Base-by-base conservation (phyloP, 2,329 filamentous ascomycete genomes). In the Gaeumannomyces sp. region DNA sequence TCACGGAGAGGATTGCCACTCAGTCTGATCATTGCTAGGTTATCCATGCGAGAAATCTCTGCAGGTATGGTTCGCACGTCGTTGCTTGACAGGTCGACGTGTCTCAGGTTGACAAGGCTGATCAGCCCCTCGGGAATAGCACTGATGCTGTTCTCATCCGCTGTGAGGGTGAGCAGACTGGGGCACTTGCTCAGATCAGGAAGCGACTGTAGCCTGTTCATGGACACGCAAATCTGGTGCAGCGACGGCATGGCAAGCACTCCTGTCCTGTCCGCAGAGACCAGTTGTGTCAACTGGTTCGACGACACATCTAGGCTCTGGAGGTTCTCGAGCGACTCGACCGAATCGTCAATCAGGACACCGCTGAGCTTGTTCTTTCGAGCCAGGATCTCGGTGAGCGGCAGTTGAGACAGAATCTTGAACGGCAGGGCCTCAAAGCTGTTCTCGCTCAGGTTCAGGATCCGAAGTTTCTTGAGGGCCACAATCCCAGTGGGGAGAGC, bases 1-100 rank as follows among this genome's bases (percentile, higher is more conserved):
- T 97, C 93, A 19, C 91, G 84, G 19, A 99, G 79, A 0, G 95
- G 95, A 71, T 99, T 99, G n/a, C 92, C 93, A 59, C 88, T 88
- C 38, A 99, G 80, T 5, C 89, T 87, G 58, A 98, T 83, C 73
- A 88, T 88, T 27, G 87, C 83, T 13, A 99, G 78, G 59, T 78
- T 87, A 7, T 92, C 86, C 92, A 98, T 97, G 31, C 85, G 79
- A 6, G 89, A 90, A 65, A 98, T 85, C 68, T 87, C 88, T 0
- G 91, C 83, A 35, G 95, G 91, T 10, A 99, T 75, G 16, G 85
- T 80, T 2, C 86, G 86, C 61, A 99, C 86, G 68, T 95, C 87
- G 72, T 99, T 99, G 69, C 89, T 88, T 0, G 90, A 91, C 69
- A 98, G 89, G 74, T 97, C 92, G 35, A 89, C 90, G 65, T 88